A percentile compares a stretch with the other conserved stretches of the same genome.
phyloP scores from a whole-genome alignment of 1,284 basidiomycete species.

The Puccinia polysora region DNA sequence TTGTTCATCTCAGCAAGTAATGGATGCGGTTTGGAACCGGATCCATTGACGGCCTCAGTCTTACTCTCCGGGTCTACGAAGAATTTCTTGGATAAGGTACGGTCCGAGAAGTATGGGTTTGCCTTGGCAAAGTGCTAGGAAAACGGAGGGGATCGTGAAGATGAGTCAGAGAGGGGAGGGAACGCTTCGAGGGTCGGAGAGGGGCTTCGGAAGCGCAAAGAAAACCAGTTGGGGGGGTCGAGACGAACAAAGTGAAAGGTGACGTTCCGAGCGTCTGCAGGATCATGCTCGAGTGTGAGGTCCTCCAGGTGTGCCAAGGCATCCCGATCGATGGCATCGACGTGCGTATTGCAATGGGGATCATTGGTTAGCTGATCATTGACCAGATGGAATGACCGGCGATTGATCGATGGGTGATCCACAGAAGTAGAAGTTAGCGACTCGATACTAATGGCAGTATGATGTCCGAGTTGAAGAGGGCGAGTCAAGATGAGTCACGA shows the following conservation, averaged over 20 bases:
- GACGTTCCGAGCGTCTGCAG: background rate
- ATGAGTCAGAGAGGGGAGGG: no score
- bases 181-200: no score
- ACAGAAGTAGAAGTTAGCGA: no score
- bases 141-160: no score
- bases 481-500: no score
- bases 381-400: no score
- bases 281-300: background rate
- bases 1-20: background rate
- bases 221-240: no score
- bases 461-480: background rate
- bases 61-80: background rate
- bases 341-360: background rate
- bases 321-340: background rate
- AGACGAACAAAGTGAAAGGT: conserved; percentile 9
- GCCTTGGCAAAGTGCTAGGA: background rate
- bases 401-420: no score
- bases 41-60: background rate
- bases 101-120: conserved; percentile 8
- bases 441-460: background rate
- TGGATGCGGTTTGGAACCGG: background rate
- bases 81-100: background rate
- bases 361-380: background rate
- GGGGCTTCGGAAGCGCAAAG: background rate
- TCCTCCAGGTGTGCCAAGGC: background rate